These are phyloP conservation scores for Cryptococcus sp. DNA, from an alignment of 1,284 basidiomycete species.

Conservation along the genomic window DNA sequence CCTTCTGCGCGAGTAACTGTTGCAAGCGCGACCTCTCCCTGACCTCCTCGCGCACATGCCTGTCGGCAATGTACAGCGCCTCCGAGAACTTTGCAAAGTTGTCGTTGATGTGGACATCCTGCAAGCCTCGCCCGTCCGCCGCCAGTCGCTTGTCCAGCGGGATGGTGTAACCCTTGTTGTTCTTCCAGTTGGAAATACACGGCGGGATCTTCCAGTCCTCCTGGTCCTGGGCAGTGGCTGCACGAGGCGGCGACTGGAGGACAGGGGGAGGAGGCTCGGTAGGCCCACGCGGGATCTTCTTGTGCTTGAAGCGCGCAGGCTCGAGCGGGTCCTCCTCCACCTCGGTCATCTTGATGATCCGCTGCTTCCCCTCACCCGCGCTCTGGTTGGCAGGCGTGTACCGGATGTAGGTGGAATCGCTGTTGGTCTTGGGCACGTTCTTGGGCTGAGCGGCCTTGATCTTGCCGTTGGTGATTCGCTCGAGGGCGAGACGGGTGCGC, in stretches of 20 bases:
- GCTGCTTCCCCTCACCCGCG: constrained; percentile 64
- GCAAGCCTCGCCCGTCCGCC: constrained; percentile 92
- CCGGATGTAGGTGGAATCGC: constrained; percentile 80
- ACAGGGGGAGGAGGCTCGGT: constrained; percentile 97
- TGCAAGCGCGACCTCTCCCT: constrained; percentile 95
- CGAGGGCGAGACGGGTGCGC: constrained; percentile 82
- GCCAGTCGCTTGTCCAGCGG: constrained; percentile 97
- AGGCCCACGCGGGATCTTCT: constrained; percentile 94
- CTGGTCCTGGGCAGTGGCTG: constrained; percentile 93
- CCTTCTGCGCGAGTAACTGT: constrained; percentile 95
- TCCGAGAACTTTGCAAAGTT: constrained; percentile 99
- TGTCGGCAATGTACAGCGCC: constrained; percentile 91
- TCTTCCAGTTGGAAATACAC: constrained; percentile 99
- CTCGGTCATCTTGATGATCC: constrained; percentile 98
- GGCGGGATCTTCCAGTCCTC: constrained; percentile 99
- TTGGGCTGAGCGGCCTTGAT: constrained; percentile 92
- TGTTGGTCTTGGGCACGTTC: constrained; percentile 64
- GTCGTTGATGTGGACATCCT: constrained; percentile 98
- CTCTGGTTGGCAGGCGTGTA: constrained; percentile 75
- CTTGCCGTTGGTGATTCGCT: constrained; percentile 89
- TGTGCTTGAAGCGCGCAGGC: constrained; percentile 95
- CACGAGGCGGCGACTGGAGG: constrained; percentile 88
- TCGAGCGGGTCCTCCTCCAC: constrained; percentile 96
- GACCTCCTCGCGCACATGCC: constrained; percentile 97
- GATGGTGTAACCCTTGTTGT: constrained; percentile 99